Base-by-base conservation (phyloP, 257 asterid genomes). In the Petunia axillaris region DNA sequence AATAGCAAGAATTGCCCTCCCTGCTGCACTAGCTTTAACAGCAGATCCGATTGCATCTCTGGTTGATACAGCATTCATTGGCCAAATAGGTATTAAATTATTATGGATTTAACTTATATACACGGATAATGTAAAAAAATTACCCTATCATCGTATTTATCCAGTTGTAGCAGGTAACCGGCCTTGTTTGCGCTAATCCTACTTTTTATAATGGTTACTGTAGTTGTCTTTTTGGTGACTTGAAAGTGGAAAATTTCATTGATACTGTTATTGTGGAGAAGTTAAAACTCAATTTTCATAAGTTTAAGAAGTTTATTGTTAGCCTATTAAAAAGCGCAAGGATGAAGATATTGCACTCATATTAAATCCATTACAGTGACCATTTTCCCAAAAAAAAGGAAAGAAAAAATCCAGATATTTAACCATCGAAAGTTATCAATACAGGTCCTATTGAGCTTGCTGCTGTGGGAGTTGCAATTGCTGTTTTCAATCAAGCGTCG, bases 31-130 rank as follows among this genome's bases (percentile, higher is more conserved):
- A 60, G 96, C 97, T 82, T 83, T 93, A 81, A 91, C 93, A 48
- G 96, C 97, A 82, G 97, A 91, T 85, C 97, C 97, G 43, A 88
- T 93, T 84, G 97, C 97, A 16, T 93, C 97, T 83, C 89, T 93
- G 11, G 88, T 93, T 39, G 96, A 93, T 39, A 93, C 97, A 36
- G 92, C 93, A n/a, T 93, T 93, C 73, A 89, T 91, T 10, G 97
- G 97, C 81, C 97, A 86, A 83, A 90, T 93, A 41, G 97, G 96
- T 92, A 89, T 8, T 4, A 1, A 0, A 39, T 40, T 77, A 63
- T 7, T 6, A 7, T 15, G 16, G 25, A 25, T 25, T 25, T 25
- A 25, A 25, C 25, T 25, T 25, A 25, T 25, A 25, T 25, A 25
- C 25, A 25, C 25, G 25, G 25, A 25, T 25, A 25, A 25, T 25